Evolutionary conservation across 257 asterid species (phyloP).

Genomic region (Solanum chmielewskii): DNA sequence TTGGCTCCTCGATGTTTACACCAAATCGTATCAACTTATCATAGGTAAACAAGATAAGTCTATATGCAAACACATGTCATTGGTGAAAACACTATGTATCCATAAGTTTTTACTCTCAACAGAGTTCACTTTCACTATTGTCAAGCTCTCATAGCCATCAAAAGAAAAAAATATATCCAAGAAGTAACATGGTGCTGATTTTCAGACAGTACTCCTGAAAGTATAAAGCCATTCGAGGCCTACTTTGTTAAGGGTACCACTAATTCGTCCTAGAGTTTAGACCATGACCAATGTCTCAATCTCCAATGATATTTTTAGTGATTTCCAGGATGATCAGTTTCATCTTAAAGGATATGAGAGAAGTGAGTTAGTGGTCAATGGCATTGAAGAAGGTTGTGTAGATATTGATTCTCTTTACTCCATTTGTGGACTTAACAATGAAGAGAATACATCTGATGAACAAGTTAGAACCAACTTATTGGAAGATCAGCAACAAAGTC

Average conservation of each 20-base stretch:
- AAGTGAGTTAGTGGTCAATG: background rate
- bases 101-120: background rate
- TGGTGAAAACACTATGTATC: background rate
- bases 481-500: background rate
- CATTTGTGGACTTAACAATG: background rate
- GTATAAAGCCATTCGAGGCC: background rate
- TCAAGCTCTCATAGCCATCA: background rate
- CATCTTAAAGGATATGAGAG: background rate
- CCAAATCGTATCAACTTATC: background rate
- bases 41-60: background rate
- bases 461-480: background rate
- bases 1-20: background rate
- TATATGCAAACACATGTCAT: background rate
- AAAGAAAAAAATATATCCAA: background rate
- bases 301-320: background rate
- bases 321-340: background rate
- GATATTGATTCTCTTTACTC: background rate
- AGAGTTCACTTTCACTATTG: background rate
- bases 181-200: background rate
- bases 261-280: background rate
- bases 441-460: background rate
- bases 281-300: background rate
- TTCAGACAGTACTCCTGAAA: background rate
- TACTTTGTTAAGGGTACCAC: background rate
- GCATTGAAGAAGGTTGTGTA: background rate